Evolutionary conservation across 225 moss, liverwort and hornwort species (phyloP), one percentile per base, ranked within the genome.

Genomic region (Neckera pumila): DNA sequence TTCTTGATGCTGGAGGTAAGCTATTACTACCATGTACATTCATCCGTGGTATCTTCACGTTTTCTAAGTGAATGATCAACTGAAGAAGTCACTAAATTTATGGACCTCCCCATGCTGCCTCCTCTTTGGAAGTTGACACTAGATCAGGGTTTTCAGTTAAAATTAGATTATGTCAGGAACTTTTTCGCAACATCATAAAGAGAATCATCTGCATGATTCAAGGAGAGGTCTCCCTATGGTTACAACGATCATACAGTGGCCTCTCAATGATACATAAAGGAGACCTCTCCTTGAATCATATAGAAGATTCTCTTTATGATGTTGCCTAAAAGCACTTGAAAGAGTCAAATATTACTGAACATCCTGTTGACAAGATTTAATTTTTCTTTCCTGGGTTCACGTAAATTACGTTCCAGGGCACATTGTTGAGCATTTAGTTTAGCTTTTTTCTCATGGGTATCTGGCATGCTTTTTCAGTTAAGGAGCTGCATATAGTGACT

Each of bases 1-100:
- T 98, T 85, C 93, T 98, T 62, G 98, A 98, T 87, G 94, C 96
- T 87, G 97, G 97, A 94, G 95, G 90, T 94, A 90, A 79, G 72
- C 36, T 76, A 28, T 56, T 81, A n/a, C 67, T 66, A n/a, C 20
- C 64, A 1, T 66, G 69, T 54, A 51, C 51, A 87, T 51, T 61
- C 49, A 66, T 53, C 9, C 25, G 27, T 63, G n/a, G 36, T 67
- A n/a, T 49, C 27, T n/a, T 67, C 30, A 11, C 66, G 12, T 49
- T 27, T 47, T 62, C 42, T 34, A 22, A 33, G 43, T 31, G 45
- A 61, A 40, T 31, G n/a, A 67, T 47, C 16, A 56, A 11, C 57
- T 79, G 38, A 38, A 57, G 38, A n/a, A 56, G 57, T 57, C 38
- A 20, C 49, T 51, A 72, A 51, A 49, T n/a, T n/a, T 71, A n/a